Evolutionary conservation across 371 early-diverging fungal species (phyloP), one percentile per base, ranked within the genome.

Genomic region (Apophysomyces variabilis): DNA sequence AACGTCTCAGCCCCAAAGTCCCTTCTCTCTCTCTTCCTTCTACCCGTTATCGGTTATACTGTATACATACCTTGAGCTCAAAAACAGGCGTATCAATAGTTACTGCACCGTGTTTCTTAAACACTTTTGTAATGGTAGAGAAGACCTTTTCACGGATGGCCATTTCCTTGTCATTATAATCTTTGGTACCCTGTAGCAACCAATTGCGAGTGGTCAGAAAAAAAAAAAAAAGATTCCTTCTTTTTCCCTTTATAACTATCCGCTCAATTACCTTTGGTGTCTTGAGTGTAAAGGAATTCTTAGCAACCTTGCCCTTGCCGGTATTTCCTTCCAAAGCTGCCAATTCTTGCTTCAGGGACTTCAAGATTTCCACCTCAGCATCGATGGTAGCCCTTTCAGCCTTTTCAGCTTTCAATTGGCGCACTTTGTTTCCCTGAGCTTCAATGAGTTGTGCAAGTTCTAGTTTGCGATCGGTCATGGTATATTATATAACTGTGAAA

Each of bases 41-140:
- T 26, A 26, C 32, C 3, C 32, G 3, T 26, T 26, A 26, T 26
- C 3, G 32, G 32, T 26, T 26, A 26, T 26, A 26, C 3, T 26
- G 32, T 26, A 26, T 26, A 26, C 3, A 3, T 36, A 54, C 56
- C 83, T 93, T 95, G 46, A 97, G 89, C 78, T 99, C 99, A 85
- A 99, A 99, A 12, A 98, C 99, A 2, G 99, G 99, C 3, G 99
- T 99, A 64, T 99, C 99, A 66, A 99, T 97, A 0, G 98, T 95
- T 18, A 98, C 93, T n/a, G 92, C 99, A 38, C 99, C 99, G 85
- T 99, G 98, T 46, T 87, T 85, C 75, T 96, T 92, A 81, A 99
- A 99, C 13, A 98, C 88, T 1, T 62, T 59, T 37, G 86, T 91
- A 70, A 96, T 95, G 35, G 90, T 95, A 5, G 83, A 69, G 69